Evolutionary conservation across 2,329 filamentous ascomycete genomes (phyloP), one percentile per base, ranked within the genome.

Genomic region (Atkinsonella texensis): DNA sequence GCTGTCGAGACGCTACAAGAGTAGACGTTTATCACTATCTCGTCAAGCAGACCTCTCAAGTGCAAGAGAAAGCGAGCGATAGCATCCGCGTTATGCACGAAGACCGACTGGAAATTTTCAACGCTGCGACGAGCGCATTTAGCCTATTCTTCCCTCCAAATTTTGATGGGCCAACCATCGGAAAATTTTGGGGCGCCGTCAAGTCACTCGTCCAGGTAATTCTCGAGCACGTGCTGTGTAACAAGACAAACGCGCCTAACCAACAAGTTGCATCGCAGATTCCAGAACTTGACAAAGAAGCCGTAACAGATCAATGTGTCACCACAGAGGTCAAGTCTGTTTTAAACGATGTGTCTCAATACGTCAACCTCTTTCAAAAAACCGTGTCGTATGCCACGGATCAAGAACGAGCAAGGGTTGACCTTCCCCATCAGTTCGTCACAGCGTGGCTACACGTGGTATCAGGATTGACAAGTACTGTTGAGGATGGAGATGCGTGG

Each of bases 111-210:
- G 69, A 70, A 33, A 56, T 74, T 1, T 68, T 71, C 51, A 73
- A 73, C 52, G 63, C 63, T 32, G 66, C 67, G 1, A 67, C 73
- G 38, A 53, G 60, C 2, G 35, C 74, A 1, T 73, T 72, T 53
- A 59, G 60, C 8, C 68, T 74, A 39, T 76, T 74, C 52, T 59
- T 75, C 8, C 71, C 73, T 0, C 39, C 56, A 0, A 52, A 59
- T 1, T 65, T 66, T 20, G 57, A 66, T 9, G 66, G 65, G 0
- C 65, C 70, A 0, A 74, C 70, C 3, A 62, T 63, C 1, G 53
- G 54, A 5, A 73, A 71, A 50, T 74, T 66, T 50, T 75, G 72
- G 73, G 73, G 70, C 1, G 68, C 71, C n/a, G 40, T 71, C 0
- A 59, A 59, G 51, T 53, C 49, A 2, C 23, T 67, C 5, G 53